Conservation (phyloP, 176 grass and related monocot species). For the Eleusine indica region DNA sequence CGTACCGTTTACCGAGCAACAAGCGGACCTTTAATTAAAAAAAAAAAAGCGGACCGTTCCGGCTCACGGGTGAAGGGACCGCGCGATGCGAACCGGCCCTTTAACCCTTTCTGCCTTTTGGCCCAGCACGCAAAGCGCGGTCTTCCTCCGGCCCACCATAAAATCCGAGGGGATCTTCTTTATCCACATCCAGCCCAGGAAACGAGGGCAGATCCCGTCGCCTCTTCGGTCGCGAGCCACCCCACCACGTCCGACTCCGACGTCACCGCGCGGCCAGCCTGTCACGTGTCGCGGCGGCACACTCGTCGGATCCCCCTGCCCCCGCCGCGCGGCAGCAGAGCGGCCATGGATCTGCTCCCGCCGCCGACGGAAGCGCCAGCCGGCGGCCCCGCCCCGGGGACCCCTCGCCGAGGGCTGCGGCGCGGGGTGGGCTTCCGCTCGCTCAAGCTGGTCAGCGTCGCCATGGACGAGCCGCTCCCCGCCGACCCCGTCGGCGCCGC, state of each 20-base stretch:
- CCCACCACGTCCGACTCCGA: slow-evolving; percentile 20
- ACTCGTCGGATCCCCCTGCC: not conserved
- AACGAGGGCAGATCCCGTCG: not conserved
- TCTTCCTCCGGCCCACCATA: slow-evolving; percentile 29
- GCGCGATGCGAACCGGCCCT: not conserved
- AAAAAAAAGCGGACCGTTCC: too few relatives aligned
- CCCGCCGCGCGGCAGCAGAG: slow-evolving; percentile 33
- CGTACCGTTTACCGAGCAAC: too few relatives aligned
- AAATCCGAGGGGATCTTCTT: slow-evolving; percentile 2
- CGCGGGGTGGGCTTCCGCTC: slow-evolving; percentile 88
- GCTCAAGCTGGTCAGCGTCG: slow-evolving; percentile 73
- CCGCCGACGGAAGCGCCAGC: slow-evolving; percentile 48
- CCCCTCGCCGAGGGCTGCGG: slow-evolving; percentile 26
- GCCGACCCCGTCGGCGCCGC: slow-evolving; percentile 72
- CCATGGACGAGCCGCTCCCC: slow-evolving; percentile 76
- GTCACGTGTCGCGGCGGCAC: slow-evolving; percentile 37
- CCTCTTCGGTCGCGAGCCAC: not conserved
- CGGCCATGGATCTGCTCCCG: slow-evolving; percentile 88
- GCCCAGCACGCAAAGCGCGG: slow-evolving; percentile 2
- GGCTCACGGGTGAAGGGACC: not conserved
- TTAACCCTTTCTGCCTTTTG: slow-evolving; percentile 2
- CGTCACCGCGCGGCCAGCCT: slow-evolving; percentile 29
- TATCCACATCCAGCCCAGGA: slow-evolving; percentile 40
- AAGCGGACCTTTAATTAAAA: too few relatives aligned
- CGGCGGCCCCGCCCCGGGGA: slow-evolving; percentile 21